Percentiles rank a stretch among this genome's conserved stretches.
Conservation (phyloP, 441 rosid genomes). For the Adansonia grandidieri region DNA sequence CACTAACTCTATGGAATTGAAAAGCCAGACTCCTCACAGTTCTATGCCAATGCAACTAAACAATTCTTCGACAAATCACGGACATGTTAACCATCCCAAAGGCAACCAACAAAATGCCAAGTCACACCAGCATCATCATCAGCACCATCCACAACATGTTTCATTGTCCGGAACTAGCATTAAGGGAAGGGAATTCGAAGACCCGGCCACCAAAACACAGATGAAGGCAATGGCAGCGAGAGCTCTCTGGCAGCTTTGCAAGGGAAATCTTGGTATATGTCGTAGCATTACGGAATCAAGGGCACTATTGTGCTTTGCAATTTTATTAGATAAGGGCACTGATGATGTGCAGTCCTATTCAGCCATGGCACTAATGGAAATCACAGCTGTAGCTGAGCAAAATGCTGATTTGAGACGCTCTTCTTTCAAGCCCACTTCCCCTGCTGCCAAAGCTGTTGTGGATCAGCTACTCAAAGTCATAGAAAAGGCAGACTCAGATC, state of each 20-base stretch:
- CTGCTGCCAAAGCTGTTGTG: slow-evolving; percentile 72
- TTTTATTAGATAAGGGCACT: slow-evolving; percentile 64
- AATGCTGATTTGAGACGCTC: slow-evolving; percentile 63
- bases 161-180: slow-evolving; percentile 57
- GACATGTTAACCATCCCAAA: slow-evolving; percentile 2
- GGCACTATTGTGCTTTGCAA: slow-evolving; percentile 72
- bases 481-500: slow-evolving; percentile 55
- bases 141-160: slow-evolving; percentile 35
- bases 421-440: slow-evolving; percentile 72
- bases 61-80: not conserved
- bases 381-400: slow-evolving; percentile 65
- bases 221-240: slow-evolving; percentile 83
- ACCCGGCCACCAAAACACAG: slow-evolving; percentile 57
- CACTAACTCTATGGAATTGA: slow-evolving; percentile 49
- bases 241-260: slow-evolving; percentile 68
- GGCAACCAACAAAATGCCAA: slow-evolving; percentile 23
- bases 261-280: slow-evolving; percentile 58
- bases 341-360: slow-evolving; percentile 64
- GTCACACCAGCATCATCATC: slow-evolving; percentile 16
- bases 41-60: slow-evolving; percentile 12
- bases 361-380: slow-evolving; percentile 70
- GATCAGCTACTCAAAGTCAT: slow-evolving; percentile 60
- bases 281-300: slow-evolving; percentile 72
- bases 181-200: slow-evolving; percentile 64
- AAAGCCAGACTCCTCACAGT: slow-evolving; percentile 24